Base-by-base conservation (phyloP, 352 stramenopile genomes). In the Phytophthora cactorum region DNA sequence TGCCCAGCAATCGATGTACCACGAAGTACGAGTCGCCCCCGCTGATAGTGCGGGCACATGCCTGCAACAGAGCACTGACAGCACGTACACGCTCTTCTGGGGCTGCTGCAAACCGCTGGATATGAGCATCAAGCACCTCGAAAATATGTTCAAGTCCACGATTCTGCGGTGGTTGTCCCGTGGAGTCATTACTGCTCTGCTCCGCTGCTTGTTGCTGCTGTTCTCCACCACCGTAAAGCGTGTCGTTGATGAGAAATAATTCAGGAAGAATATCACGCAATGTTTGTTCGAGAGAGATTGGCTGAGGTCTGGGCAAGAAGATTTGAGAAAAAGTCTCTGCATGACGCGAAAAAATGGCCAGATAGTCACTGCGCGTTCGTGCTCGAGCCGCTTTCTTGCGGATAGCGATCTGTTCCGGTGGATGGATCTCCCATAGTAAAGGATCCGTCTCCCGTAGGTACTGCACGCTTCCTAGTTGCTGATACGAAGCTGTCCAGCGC, bases 1-100 rank as follows among this genome's bases (percentile, higher is more conserved):
- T 91, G 22, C 86, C 86, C 11, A 94, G 68, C 9, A 94, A 57
- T 43, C 79, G 88, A 60, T 91, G 84, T 8, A 91, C 81, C 2
- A 94, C 86, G 53, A 92, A 89, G 52, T 92, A 94, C 52, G 84
- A 92, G 67, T 94, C 86, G 5, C 86, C 86, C 5, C 86, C 86
- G 36, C 83, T 91, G 63, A 92, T 92, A 1, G 84, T 92, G 7
- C 86, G 77, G 4, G 84, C 86, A 49, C 82, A 92, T 8, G 86
- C 86, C 58, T 94, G 84, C 25, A 92, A 63, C 12, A 94, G 49
- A 9, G 86, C 73, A 45, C 86, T 91, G 9, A 94, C 84, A 14
- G 75, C 81, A 6, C 81, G 77, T 7, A 94, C 84, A 11, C 84
- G 82, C 47, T 92, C 84, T 29, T 90, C 79, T 12, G 84, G 74